Conservation (phyloP, 352 stramenopile genomes). For the Phytophthora uliginosa region DNA sequence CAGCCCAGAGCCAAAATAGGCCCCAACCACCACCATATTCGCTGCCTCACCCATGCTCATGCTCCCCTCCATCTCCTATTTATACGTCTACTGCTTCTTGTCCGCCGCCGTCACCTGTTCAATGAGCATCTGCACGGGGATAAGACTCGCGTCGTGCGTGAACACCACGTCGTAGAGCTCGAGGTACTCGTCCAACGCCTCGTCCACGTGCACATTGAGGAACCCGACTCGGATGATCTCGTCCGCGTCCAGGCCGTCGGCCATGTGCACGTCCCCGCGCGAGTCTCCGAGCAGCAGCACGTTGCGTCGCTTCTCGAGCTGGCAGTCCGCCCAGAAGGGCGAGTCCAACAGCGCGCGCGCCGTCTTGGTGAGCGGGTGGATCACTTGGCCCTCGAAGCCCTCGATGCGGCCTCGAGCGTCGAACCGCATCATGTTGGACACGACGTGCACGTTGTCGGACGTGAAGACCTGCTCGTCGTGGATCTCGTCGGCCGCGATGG, state of each 20-base stretch:
- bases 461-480: constrained; percentile 10
- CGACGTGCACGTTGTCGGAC: constrained; percentile 72
- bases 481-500: neutral
- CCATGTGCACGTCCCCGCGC: constrained; percentile 66
- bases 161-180: constrained; percentile 67
- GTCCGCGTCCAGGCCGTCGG: constrained; percentile 61
- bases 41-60: neutral
- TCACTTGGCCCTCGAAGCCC: constrained; percentile 71
- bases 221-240: constrained; percentile 79
- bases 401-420: constrained; percentile 50
- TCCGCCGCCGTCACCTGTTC: constrained; percentile 35
- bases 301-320: constrained; percentile 65
- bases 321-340: constrained; percentile 65
- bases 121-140: constrained; percentile 51
- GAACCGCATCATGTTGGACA: constrained; percentile 87
- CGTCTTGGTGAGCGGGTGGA: constrained; percentile 87
- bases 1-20: constrained; percentile 25
- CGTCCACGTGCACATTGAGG: constrained; percentile 71
- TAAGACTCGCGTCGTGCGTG: constrained; percentile 64
- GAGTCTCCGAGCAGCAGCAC: constrained; percentile 80
- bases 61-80: constrained; percentile 25
- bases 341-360: constrained; percentile 69
- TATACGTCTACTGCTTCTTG: constrained; percentile 25
- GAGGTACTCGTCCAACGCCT: constrained; percentile 68
- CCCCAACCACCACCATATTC: constrained; percentile 26